Conservation (phyloP, 306 rosid genomes). For the Dalbergia cultrata region DNA sequence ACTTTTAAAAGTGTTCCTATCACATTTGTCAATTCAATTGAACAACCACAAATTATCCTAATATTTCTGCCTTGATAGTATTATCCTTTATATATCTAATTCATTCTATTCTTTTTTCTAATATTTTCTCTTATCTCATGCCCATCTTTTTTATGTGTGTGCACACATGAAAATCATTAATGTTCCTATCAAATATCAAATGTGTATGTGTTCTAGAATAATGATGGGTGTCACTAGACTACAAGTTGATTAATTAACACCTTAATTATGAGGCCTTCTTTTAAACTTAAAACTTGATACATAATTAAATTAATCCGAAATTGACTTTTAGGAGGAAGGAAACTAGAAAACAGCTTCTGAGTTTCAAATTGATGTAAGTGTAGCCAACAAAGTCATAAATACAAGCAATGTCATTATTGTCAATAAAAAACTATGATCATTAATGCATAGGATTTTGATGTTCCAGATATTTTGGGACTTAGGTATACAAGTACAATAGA, state of each 20-base stretch:
- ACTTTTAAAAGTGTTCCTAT: too few species aligned
- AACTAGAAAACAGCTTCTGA: not conserved
- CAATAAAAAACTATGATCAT: not conserved
- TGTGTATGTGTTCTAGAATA: not conserved
- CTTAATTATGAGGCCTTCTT: not conserved
- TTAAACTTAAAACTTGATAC: not conserved
- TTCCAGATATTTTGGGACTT: too few species aligned
- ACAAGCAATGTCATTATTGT: not conserved
- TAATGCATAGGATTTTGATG: not conserved
- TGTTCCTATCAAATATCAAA: not conserved
- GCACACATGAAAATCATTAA: not conserved
- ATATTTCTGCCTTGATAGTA: too few species aligned
- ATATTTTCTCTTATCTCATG: too few species aligned
- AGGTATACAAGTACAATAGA: too few species aligned
- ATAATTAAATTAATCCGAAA: not conserved
- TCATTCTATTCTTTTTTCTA: too few species aligned
- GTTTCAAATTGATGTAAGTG: not conserved
- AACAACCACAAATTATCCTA: too few species aligned
- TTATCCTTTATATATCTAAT: too few species aligned
- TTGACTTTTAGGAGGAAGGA: not conserved
- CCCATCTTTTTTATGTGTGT: too few species aligned
- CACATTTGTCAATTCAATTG: too few species aligned
- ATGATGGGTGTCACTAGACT: not conserved
- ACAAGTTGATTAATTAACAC: not conserved
- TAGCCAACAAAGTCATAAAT: too few species aligned